Base-by-base conservation (phyloP, 1,284 basidiomycete genomes). In the Papiliotrema nemorosa region DNA sequence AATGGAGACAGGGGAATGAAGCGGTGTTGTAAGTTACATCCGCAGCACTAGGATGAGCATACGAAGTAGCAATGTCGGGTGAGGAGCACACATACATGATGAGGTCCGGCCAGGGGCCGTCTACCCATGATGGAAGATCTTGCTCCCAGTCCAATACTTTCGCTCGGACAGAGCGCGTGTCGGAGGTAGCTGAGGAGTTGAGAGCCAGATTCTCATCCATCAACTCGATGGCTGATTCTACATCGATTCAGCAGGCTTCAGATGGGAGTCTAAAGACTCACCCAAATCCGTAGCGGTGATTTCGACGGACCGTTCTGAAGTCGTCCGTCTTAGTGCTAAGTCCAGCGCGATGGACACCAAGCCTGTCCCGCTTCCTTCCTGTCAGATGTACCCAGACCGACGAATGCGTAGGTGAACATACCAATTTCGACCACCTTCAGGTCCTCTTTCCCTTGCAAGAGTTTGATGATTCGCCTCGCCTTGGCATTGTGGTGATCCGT, bases 1-100 rank as follows among this genome's bases (percentile, higher is more conserved):
- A 47, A 9, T 73, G 50, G 10, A 75, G 64, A 0, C 59, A 52
- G 5, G 85, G 81, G 72, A 92, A 93, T 1, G 88, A 87, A 1
- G 83, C 75, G 0, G 87, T 89, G 73, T 92, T 92, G 76, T 92
- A 92, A 0, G 88, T 85, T 9, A 92, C 87, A 63, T 93, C 90
- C 13, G 89, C 87, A 81, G 91, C 89, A 49, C 89, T 89, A 16
- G 29, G 29, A n/a, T 18, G 25, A 43, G 35, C 12, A 43, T 14
- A 34, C 14, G 6, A 34, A 10, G n/a, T 46, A 22, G 18, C 16
- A 13, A 41, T 3, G 33, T 27, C 24, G n/a, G 37, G 22, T 29
- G 33, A 27, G 18, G 25, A 2, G 40, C 9, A 25, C 18, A 61
- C 70, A 54, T 44, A 73, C 73, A 75, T 58, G 50, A 75, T 57